Evolutionary conservation across 257 asterid species (phyloP), one percentile per base, ranked within the genome.

Genomic region (Plantago ovata): DNA sequence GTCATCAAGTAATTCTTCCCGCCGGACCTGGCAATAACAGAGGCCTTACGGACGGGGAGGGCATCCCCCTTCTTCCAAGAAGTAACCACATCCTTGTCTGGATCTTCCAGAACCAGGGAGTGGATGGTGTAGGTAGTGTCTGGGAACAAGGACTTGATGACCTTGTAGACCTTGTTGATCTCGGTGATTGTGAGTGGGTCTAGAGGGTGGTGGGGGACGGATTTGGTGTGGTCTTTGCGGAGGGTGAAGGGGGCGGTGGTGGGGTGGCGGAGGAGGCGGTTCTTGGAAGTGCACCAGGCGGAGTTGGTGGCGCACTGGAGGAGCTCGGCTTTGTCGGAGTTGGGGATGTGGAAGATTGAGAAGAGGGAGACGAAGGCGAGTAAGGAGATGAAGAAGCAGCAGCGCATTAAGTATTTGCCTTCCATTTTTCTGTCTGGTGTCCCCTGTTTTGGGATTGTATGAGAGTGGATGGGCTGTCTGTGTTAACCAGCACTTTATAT

Each of bases 121-220:
- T 81, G 96, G 40, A 88, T 77, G 0, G 86, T 39, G 64, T 79
- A 84, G 11, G 48, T 73, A 3, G 69, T 38, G 5, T 46, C 48
- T n/a, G 10, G 42, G 75, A 75, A 85, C 47, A 72, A 38, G 3
- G 85, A 49, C 13, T 70, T 67, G 21, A 89, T 56, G 7, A 67
- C 76, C 21, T 47, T 12, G 16, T 77, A 58, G 11, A 75, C 91
- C 8, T 54, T 56, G 68, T 58, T 69, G 69, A 89, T 74, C 72
- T 89, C 96, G 53, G 36, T 53, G 28, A 74, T 19, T 18, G 95
- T 83, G 38, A 89, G 76, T 10, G 95, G 96, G 64, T 89, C 96
- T 0, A 89, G 75, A 0, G 95, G 94, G 76, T 89, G 91, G 48
- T 48, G 72, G 14, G 95, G 89, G 48, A 41, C 66, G 13, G 65